Base-by-base conservation (phyloP, 768 basidiomycete species). In the Holtermanniella nyarrowii region DNA sequence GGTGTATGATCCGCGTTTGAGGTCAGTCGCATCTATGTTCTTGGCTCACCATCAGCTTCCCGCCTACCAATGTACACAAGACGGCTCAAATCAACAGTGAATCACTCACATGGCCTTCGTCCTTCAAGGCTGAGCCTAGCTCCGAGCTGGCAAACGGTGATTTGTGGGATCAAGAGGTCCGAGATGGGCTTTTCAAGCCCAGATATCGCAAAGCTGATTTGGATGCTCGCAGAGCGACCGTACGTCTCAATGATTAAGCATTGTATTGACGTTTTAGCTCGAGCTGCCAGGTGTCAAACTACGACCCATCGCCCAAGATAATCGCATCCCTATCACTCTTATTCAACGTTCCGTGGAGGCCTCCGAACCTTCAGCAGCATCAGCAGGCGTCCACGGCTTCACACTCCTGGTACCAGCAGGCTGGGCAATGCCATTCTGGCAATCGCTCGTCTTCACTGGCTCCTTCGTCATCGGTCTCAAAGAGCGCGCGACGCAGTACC, bases 351-450 rank as follows among this genome's bases (percentile, higher is more conserved):
- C 87, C 10, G 61, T 86, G 44, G 44, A 46, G 24, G 27, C 46
- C 5, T 26, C 54, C 16, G 37, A 42, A 1, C 44, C 65, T 3
- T 50, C 68, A n/a, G 26, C 70, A 2, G 48, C 62, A 13, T 44
- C 63, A 1, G 74, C 76, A 57, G 74, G 77, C 1, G 73, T 88
- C 25, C 82, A 89, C 60, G 90, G 91, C 37, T 95, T 87, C 84
- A 88, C 83, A 5, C 73, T 99, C 7, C 75, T 95, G 43, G 68
- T 93, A 26, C 93, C 93, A 2, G 76, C 80, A 1, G 89, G 88
- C 12, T 97, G 90, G 89, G 78, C 80, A 0, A 93, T 89, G 83
- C 77, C 90, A 1, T 88, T 97, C 73, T 81, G 86, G 56, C 77
- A 77, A 39, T 91, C 90, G 2, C 78, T 99, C 46, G 77, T 78